phyloP scores from a whole-genome alignment of 352 stramenopile genomes.

The Thalassiosira allenii region DNA sequence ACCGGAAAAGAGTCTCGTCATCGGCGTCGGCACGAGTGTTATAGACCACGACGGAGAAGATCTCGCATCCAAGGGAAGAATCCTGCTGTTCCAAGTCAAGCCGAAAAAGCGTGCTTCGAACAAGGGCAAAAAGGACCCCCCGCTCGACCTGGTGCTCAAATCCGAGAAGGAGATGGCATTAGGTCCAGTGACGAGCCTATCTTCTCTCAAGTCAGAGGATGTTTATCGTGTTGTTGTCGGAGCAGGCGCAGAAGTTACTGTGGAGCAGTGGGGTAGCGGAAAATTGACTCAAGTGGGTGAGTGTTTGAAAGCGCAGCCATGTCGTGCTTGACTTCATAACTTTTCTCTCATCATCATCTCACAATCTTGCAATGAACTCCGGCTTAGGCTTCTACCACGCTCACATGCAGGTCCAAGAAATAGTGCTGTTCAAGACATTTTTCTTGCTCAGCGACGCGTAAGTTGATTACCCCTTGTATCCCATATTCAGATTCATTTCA shows the following conservation, averaged over 20 bases:
- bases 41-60: slow-evolving; percentile 84
- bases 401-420: slow-evolving; percentile 84
- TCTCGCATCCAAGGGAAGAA: slow-evolving; percentile 75
- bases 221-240: slow-evolving; percentile 77
- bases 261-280: slow-evolving; percentile 81
- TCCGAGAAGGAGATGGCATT: slow-evolving; percentile 85
- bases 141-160: slow-evolving; percentile 67
- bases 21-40: slow-evolving; percentile 77
- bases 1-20: slow-evolving; percentile 64
- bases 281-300: slow-evolving; percentile 74
- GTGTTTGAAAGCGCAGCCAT: too few relatives aligned
- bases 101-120: too few relatives aligned
- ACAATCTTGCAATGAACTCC: too few relatives aligned
- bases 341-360: too few relatives aligned
- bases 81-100: slow-evolving; percentile 80
- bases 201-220: slow-evolving; percentile 74
- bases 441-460: slow-evolving; percentile 80
- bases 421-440: slow-evolving; percentile 85
- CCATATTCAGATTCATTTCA: neutral
- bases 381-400: slow-evolving; percentile 86
- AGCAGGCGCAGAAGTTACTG: slow-evolving; percentile 83
- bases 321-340: too few relatives aligned
- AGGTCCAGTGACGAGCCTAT: slow-evolving; percentile 82
- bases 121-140: slow-evolving; percentile 22
- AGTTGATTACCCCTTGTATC: slow-evolving; percentile 10